phyloP scores from a whole-genome alignment of 345 rosid species.

The Euphorbia lathyris region DNA sequence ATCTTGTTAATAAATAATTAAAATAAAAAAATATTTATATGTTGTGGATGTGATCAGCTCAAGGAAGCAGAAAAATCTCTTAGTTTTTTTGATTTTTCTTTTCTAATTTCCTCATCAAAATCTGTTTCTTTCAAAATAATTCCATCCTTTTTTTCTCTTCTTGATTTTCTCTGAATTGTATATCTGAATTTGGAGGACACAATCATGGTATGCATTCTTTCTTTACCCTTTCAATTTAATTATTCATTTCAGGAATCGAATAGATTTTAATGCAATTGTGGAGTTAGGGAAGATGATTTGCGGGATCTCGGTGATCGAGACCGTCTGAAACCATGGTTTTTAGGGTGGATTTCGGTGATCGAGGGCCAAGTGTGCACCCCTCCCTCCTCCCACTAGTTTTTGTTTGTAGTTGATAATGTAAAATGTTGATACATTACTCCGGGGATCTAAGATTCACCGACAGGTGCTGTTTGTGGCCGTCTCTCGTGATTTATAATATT shows the following conservation, averaged over 20 bases:
- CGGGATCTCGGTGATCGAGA: background rate
- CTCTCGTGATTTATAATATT: too few species aligned
- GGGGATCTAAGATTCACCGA: too few species aligned
- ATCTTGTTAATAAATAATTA: background rate
- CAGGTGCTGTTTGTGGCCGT: too few species aligned
- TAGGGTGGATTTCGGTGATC: too few species aligned
- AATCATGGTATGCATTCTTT: constrained; percentile 22
- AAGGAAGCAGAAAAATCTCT: constrained; percentile 24
- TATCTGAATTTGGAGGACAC: constrained; percentile 1
- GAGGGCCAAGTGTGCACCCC: too few species aligned
- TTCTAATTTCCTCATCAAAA: background rate
- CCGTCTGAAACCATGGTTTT: too few species aligned
- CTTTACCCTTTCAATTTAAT: background rate
- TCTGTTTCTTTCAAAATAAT: background rate
- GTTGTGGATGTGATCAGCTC: constrained; percentile 16
- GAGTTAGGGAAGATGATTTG: background rate
- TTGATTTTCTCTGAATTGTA: background rate
- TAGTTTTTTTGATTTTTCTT: background rate
- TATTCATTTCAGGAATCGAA: background rate
- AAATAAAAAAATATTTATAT: too few species aligned
- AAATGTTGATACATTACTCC: too few species aligned
- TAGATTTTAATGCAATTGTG: too few species aligned
- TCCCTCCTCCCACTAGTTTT: too few species aligned
- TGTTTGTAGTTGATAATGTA: too few species aligned
- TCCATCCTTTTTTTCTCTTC: background rate